Conservation (phyloP, 257 asterid species). For the Scutellaria barbata region DNA sequence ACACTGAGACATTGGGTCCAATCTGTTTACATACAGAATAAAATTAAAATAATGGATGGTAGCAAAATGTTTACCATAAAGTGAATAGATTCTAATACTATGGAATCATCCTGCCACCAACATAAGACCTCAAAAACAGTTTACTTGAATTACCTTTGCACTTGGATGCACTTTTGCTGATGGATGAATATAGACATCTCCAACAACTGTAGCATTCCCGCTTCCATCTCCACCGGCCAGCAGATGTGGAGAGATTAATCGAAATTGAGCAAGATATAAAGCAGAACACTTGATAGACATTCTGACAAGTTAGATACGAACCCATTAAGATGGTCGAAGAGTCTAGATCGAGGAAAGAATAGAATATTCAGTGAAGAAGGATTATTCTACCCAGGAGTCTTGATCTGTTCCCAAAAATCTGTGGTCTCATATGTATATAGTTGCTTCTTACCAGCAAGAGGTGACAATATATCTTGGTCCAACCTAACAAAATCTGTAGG, state of each 20-base stretch:
- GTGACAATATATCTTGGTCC: slow-evolving; percentile 91
- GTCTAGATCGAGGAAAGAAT: slow-evolving; percentile 23
- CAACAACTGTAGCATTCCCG: slow-evolving; percentile 47
- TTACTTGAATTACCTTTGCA: slow-evolving; percentile 62
- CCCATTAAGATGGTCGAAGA: slow-evolving; percentile 24
- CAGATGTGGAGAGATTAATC: slow-evolving; percentile 50
- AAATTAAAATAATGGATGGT: neutral
- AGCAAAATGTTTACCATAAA: neutral
- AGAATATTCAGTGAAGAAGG: slow-evolving; percentile 5
- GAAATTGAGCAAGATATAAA: slow-evolving; percentile 57
- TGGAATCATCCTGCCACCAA: slow-evolving; percentile 11
- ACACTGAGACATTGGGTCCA: slow-evolving; percentile 83
- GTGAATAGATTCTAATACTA: neutral
- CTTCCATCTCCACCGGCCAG: slow-evolving; percentile 59
- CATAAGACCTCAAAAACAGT: neutral
- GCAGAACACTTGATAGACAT: slow-evolving; percentile 70
- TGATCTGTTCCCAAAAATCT: slow-evolving; percentile 94
- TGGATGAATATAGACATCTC: slow-evolving; percentile 70
- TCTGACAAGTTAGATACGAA: slow-evolving; percentile 45
- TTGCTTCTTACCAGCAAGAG: slow-evolving; percentile 87
- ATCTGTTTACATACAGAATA: slow-evolving; percentile 47
- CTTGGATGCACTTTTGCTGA: slow-evolving; percentile 91
- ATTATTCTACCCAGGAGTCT: slow-evolving; percentile 68
- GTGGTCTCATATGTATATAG: slow-evolving; percentile 70
- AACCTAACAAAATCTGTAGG: slow-evolving; percentile 78